A percentile compares a stretch with the other conserved stretches of the same genome.
Evolutionary conservation across 768 basidiomycete genomes (phyloP).

Genomic region (Coprinopsis sp.): DNA sequence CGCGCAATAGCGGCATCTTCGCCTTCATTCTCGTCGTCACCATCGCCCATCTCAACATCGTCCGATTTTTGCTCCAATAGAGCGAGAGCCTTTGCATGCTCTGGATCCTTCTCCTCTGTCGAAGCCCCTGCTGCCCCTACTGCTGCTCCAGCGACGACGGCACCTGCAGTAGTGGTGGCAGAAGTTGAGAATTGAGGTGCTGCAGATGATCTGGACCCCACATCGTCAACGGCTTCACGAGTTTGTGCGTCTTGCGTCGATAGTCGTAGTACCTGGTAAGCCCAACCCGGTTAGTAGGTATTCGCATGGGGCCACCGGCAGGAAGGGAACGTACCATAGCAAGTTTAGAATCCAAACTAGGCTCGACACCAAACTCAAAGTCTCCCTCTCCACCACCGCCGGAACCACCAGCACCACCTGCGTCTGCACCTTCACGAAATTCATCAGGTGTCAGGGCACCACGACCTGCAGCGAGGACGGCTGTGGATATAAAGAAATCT

Average conservation of each 20-base stretch:
- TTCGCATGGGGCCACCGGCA: not conserved
- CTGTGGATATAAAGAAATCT: conserved; percentile 74
- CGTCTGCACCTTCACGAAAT: conserved; percentile 34
- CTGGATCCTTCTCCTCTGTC: conserved; percentile 54
- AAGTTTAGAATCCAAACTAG: conserved; percentile 91
- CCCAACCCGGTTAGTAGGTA: not conserved
- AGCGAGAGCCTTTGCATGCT: conserved; percentile 72
- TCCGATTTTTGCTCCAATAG: conserved; percentile 60
- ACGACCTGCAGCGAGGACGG: conserved; percentile 78
- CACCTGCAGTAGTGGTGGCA: conserved; percentile 36
- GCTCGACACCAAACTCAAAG: conserved; percentile 92
- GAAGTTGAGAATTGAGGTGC: conserved; percentile 25
- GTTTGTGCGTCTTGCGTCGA: conserved; percentile 94
- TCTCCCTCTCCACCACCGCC: conserved; percentile 40
- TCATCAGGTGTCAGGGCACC: conserved; percentile 63
- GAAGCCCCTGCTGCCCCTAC: conserved; percentile 16
- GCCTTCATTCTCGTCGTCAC: conserved; percentile 60
- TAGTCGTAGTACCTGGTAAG: conserved; percentile 85
- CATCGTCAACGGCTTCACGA: conserved; percentile 56
- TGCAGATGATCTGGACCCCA: conserved; percentile 24
- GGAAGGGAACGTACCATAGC: conserved; percentile 70
- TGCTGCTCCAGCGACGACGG: conserved; percentile 23
- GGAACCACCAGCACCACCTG: conserved; percentile 36
- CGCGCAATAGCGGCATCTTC: conserved; percentile 88
- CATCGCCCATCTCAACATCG: conserved; percentile 53